Evolutionary conservation across 2,329 filamentous ascomycete species (phyloP).

Genomic region (Beauveria australis): DNA sequence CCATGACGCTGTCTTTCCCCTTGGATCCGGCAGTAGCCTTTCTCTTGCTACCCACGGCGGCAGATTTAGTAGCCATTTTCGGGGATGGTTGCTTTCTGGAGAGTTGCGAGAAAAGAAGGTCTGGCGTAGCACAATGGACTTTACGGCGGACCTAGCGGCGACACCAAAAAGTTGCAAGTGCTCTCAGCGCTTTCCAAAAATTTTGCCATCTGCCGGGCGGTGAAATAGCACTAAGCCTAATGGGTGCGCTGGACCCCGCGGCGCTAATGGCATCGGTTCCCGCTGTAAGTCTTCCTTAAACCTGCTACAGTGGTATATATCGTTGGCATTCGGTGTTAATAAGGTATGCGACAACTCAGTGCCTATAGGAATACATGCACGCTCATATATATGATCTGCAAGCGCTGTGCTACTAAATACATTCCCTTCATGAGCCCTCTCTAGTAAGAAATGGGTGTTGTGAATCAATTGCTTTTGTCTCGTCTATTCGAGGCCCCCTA

Average conservation of each 20-base stretch:
- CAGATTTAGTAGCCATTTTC: slow-evolving; percentile 42
- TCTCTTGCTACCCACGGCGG: slow-evolving; percentile 45
- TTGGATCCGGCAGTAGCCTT: slow-evolving; percentile 42
- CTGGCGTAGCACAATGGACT: neutral
- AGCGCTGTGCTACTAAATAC: too few relatives aligned
- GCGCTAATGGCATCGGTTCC: neutral
- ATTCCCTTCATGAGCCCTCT: too few relatives aligned
- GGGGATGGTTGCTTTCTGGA: slow-evolving; percentile 1
- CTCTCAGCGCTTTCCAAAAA: slow-evolving; percentile 12
- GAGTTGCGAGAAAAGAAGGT: slow-evolving; percentile 8
- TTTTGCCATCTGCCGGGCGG: slow-evolving; percentile 28
- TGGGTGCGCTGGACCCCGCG: slow-evolving; percentile 10
- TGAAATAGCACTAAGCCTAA: slow-evolving; percentile 18
- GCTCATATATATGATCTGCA: too few relatives aligned
- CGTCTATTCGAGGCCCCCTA: too few relatives aligned
- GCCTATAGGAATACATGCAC: too few relatives aligned
- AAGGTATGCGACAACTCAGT: too few relatives aligned
- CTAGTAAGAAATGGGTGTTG: too few relatives aligned
- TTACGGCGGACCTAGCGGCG: neutral
- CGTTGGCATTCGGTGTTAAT: too few relatives aligned
- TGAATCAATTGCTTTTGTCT: too few relatives aligned
- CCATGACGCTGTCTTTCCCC: slow-evolving; percentile 31
- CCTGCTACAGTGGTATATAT: neutral
- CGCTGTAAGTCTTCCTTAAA: neutral
- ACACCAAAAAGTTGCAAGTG: slow-evolving; percentile 1